These are phyloP conservation scores for Agaricus sinodeliciosus DNA, from an alignment of 768 basidiomycete species.

Conservation along the genomic window DNA sequence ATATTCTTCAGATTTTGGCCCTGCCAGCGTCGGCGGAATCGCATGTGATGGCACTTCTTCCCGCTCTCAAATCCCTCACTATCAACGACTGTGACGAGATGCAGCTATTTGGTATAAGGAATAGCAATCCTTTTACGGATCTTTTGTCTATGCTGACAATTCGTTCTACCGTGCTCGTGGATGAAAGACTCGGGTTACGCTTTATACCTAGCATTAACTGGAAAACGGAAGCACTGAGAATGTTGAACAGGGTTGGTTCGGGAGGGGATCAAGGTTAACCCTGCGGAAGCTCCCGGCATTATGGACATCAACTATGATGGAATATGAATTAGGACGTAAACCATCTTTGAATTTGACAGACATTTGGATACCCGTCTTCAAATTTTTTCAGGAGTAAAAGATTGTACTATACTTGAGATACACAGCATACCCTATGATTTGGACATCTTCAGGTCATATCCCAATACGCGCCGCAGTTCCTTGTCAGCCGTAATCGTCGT, in stretches of 20 bases:
- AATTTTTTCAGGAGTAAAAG: background rate
- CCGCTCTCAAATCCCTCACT: background rate
- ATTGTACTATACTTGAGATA: background rate
- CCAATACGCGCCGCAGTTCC: background rate
- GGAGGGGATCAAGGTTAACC: background rate
- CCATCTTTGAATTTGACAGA: background rate
- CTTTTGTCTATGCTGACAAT: background rate
- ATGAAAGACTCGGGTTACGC: background rate
- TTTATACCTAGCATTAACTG: background rate
- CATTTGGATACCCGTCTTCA: background rate
- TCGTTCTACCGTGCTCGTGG: background rate
- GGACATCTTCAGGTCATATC: background rate
- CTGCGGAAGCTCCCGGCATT: background rate
- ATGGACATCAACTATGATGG: background rate
- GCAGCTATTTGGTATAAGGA: conserved; percentile 1
- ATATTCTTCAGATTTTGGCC: background rate
- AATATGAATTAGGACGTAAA: background rate
- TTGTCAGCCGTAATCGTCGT: background rate
- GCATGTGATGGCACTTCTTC: background rate
- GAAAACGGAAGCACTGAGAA: background rate
- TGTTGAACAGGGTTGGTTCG: background rate
- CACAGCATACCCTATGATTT: background rate
- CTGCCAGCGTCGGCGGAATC: background rate
- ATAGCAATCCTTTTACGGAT: background rate
- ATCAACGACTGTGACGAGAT: conserved; percentile 1